Conservation (phyloP, 768 basidiomycete genomes). For the Auricularia cornea region DNA sequence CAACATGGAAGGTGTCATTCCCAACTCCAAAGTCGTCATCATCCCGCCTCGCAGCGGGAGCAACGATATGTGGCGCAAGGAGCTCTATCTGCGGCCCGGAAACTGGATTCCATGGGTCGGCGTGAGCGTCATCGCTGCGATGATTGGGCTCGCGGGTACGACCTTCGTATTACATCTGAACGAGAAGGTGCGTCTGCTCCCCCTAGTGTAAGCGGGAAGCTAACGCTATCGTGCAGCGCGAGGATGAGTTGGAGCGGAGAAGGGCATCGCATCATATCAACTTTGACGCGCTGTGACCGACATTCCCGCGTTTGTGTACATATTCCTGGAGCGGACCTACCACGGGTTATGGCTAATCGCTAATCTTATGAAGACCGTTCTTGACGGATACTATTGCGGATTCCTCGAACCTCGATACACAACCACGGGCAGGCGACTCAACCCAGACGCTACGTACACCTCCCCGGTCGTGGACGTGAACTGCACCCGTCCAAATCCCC, state of each 20-base stretch:
- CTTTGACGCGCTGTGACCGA: slow-evolving; percentile 77
- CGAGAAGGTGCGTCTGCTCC: slow-evolving; percentile 60
- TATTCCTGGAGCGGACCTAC: no score
- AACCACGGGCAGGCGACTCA: no score
- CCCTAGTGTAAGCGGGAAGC: not conserved
- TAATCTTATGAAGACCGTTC: no score
- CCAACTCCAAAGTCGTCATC: slow-evolving; percentile 96
- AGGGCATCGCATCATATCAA: slow-evolving; percentile 93
- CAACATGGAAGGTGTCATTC: slow-evolving; percentile 94
- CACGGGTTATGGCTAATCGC: no score
- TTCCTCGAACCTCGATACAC: no score
- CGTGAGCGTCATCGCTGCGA: slow-evolving; percentile 71
- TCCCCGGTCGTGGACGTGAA: no score
- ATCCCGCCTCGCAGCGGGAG: slow-evolving; percentile 51
- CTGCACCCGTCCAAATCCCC: no score
- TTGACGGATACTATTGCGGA: no score
- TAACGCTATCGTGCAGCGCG: slow-evolving; percentile 44
- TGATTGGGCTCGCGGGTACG: slow-evolving; percentile 64
- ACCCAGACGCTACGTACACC: no score
- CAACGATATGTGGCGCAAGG: slow-evolving; percentile 60
- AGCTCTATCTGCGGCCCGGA: slow-evolving; percentile 87
- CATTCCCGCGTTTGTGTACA: not conserved
- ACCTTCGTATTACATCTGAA: slow-evolving; percentile 83
- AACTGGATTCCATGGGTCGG: slow-evolving; percentile 98
- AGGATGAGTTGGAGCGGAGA: slow-evolving; percentile 87